phyloP scores from a whole-genome alignment of 768 basidiomycete species.

The Lactarius hatsudake region DNA sequence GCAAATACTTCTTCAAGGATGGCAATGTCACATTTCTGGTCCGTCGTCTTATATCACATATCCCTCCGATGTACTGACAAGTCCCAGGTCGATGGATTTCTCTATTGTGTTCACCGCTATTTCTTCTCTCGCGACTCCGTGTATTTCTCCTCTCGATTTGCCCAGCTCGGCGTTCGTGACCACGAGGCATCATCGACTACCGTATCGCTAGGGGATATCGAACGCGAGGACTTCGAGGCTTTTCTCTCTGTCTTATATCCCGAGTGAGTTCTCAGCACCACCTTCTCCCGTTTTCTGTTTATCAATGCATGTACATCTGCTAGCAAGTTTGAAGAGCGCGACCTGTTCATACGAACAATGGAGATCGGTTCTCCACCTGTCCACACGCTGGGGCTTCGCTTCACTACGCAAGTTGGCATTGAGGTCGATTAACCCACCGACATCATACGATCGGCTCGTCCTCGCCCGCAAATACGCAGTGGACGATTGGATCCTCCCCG shows the following conservation, averaged over 20 bases:
- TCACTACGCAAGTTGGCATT: slow-evolving; percentile 27
- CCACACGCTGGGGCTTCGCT: slow-evolving; percentile 34
- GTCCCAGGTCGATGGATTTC: slow-evolving; percentile 10
- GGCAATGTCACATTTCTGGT: slow-evolving; percentile 15
- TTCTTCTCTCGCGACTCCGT: slow-evolving; percentile 20
- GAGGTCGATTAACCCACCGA: neutral
- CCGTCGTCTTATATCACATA: neutral
- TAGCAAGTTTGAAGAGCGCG: slow-evolving; percentile 13
- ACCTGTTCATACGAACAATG: slow-evolving; percentile 28
- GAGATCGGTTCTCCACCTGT: slow-evolving; percentile 31
- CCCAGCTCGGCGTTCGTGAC: slow-evolving; percentile 1
- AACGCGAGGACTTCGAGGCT: slow-evolving; percentile 17
- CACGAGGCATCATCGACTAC: slow-evolving; percentile 1
- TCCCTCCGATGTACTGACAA: neutral
- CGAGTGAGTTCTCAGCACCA: neutral
- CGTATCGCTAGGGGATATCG: neutral
- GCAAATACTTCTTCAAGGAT: slow-evolving; percentile 8
- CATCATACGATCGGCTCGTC: slow-evolving; percentile 9
- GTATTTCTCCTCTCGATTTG: slow-evolving; percentile 16
- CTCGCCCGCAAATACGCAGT: slow-evolving; percentile 13
- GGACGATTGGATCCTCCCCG: slow-evolving; percentile 19
- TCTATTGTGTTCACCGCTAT: slow-evolving; percentile 22
- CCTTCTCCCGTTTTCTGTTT: neutral
- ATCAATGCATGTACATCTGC: neutral
- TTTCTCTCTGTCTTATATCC: slow-evolving; percentile 11